These are phyloP conservation scores for Geranium rotundifolium DNA, from an alignment of 345 rosid genomes.

Conservation along the genomic window DNA sequence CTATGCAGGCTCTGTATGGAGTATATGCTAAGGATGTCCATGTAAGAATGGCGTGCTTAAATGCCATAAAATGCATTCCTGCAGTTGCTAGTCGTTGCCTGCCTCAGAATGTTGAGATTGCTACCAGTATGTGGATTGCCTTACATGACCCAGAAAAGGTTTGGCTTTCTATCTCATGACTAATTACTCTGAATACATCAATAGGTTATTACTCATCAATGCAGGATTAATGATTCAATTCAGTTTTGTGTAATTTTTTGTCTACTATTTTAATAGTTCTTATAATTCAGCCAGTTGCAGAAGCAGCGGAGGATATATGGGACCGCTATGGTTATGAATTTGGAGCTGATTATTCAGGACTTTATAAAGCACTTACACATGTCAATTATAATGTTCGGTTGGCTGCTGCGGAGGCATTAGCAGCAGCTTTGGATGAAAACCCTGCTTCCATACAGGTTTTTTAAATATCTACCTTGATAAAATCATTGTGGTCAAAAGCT, in stretches of 20 bases:
- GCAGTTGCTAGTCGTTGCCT: slow-evolving; percentile 62
- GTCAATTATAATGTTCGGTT: slow-evolving; percentile 68
- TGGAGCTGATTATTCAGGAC: slow-evolving; percentile 87
- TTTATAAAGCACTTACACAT: slow-evolving; percentile 80
- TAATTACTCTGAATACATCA: no score
- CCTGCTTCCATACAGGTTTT: slow-evolving; percentile 74
- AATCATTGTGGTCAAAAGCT: not conserved
- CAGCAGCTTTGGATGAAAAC: slow-evolving; percentile 89
- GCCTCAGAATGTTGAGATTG: slow-evolving; percentile 65
- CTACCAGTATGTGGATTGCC: slow-evolving; percentile 89
- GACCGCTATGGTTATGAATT: slow-evolving; percentile 80
- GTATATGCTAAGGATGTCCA: slow-evolving; percentile 88
- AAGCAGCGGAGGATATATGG: slow-evolving; percentile 90
- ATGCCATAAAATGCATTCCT: slow-evolving; percentile 89
- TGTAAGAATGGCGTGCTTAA: slow-evolving; percentile 96
- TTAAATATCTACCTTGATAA: not conserved
- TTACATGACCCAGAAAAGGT: slow-evolving; percentile 96
- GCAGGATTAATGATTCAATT: no score
- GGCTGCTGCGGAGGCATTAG: slow-evolving; percentile 95
- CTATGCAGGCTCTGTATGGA: slow-evolving; percentile 71
- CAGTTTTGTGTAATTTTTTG: not conserved
- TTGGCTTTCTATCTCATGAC: slow-evolving; percentile 7
- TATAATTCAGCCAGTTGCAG: slow-evolving; percentile 67
- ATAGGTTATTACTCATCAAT: not conserved
- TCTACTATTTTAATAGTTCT: not conserved